A percentile compares a stretch with the other conserved stretches of the same genome.
Conservation (phyloP, 805 yeast genomes). For the Candida nemodendra region DNA sequence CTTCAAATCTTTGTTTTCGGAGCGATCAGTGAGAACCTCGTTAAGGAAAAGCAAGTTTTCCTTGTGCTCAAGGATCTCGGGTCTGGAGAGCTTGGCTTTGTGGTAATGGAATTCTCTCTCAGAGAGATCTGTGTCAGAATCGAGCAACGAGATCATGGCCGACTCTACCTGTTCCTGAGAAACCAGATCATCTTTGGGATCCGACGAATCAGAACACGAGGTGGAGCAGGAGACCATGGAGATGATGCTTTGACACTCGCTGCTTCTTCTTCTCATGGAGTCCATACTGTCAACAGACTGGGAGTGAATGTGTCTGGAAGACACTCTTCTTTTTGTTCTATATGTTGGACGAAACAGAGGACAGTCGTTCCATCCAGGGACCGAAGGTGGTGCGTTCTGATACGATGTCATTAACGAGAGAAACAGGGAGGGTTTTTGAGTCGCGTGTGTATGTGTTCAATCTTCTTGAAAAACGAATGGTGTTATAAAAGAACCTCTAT, state of each 20-base stretch:
- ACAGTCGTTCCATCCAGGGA: constrained; percentile 63
- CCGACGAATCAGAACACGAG: constrained; percentile 6
- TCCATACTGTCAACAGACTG: background rate
- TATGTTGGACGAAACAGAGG: constrained; percentile 34
- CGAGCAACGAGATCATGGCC: constrained; percentile 28
- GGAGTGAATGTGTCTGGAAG: constrained; percentile 1
- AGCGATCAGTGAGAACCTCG: constrained; percentile 22
- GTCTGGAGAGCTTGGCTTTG: constrained; percentile 35
- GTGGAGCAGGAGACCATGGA: constrained; percentile 1
- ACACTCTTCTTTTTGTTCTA: background rate
- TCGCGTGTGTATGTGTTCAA: too few species aligned
- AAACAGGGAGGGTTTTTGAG: too few species aligned
- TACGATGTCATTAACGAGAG: constrained; percentile 19
- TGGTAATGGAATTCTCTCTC: constrained; percentile 44
- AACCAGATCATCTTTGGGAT: constrained; percentile 4
- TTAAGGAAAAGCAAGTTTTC: constrained; percentile 29
- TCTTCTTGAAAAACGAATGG: too few species aligned
- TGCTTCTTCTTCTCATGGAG: background rate
- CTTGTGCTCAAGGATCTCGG: constrained; percentile 26
- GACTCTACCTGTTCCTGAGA: constrained; percentile 7
- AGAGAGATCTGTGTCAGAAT: constrained; percentile 33
- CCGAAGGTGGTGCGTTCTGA: constrained; percentile 26
- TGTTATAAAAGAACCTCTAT: too few species aligned
- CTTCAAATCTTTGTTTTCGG: constrained; percentile 16
- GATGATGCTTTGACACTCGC: constrained; percentile 1